A percentile compares a stretch with the other conserved stretches of the same genome.
Evolutionary conservation across 2,329 filamentous ascomycete genomes (phyloP).

Genomic region (Aspergillus brasiliensis): DNA sequence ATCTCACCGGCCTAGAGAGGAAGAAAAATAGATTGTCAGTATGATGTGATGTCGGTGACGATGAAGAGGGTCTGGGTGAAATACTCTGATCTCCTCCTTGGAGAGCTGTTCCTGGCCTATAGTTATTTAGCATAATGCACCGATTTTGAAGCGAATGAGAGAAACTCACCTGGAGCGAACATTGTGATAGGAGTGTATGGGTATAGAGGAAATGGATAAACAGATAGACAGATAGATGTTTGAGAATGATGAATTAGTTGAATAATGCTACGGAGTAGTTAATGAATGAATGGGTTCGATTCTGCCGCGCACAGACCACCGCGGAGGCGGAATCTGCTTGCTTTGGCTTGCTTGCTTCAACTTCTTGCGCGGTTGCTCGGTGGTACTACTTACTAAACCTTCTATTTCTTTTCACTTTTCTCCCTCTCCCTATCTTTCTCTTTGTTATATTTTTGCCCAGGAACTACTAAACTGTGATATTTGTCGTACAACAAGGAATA

Average conservation of each 20-base stretch:
- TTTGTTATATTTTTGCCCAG: too few relatives aligned
- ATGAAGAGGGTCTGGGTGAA: not conserved
- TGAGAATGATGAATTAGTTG: conserved; percentile 10
- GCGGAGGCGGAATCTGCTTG: conserved; percentile 22
- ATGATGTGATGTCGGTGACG: not conserved
- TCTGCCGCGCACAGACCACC: conserved; percentile 26
- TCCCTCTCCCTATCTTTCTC: conserved; percentile 14
- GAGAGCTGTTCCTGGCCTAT: conserved; percentile 49
- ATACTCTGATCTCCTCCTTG: conserved; percentile 49
- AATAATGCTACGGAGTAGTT: not conserved
- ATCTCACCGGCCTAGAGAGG: conserved; percentile 51
- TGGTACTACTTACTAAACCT: not conserved
- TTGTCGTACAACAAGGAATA: too few relatives aligned
- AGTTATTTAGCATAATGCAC: conserved; percentile 6
- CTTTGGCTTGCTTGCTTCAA: not conserved
- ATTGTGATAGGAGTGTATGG: conserved; percentile 25
- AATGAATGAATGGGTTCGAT: conserved; percentile 21
- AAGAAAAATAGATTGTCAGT: not conserved
- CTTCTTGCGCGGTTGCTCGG: not conserved
- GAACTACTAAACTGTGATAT: too few relatives aligned
- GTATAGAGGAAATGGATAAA: not conserved
- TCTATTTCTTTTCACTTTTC: not conserved
- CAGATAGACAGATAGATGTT: conserved; percentile 2
- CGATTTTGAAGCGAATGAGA: not conserved
- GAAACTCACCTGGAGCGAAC: conserved; percentile 37